A percentile compares a stretch with the other conserved stretches of the same genome.
Evolutionary conservation across 2,329 filamentous ascomycete species (phyloP).

Genomic region (Aspergillus tubingensis): DNA sequence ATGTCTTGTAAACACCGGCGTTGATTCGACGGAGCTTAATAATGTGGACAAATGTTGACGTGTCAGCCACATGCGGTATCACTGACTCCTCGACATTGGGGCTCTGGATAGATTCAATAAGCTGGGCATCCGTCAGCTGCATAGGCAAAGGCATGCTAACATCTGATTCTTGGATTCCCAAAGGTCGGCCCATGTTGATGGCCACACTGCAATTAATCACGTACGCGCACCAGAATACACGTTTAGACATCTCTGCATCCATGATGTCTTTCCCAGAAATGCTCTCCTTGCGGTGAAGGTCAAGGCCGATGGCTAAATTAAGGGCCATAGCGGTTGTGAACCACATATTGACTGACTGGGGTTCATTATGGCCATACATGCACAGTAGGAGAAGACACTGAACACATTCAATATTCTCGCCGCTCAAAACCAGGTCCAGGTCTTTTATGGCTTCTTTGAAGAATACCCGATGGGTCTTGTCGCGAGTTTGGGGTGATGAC

Average conservation of each 20-base stretch:
- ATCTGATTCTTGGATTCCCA: slow-evolving; percentile 27
- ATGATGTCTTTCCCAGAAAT: slow-evolving; percentile 12
- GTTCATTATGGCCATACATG: slow-evolving; percentile 31
- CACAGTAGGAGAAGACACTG: slow-evolving; percentile 28
- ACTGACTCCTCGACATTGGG: background rate
- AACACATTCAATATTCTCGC: slow-evolving; percentile 26
- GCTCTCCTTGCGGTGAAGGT: slow-evolving; percentile 24
- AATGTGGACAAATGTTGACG: slow-evolving; percentile 30
- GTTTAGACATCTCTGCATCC: slow-evolving; percentile 25
- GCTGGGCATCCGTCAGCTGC: slow-evolving; percentile 18
- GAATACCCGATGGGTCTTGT: slow-evolving; percentile 8
- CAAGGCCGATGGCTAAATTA: slow-evolving; percentile 23
- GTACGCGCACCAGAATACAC: slow-evolving; percentile 30
- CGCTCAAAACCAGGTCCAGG: slow-evolving; percentile 16
- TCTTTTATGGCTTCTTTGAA: slow-evolving; percentile 16
- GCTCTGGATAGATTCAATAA: slow-evolving; percentile 5
- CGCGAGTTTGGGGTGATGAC: background rate
- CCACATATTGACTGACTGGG: slow-evolving; percentile 30
- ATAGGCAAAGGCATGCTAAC: slow-evolving; percentile 26
- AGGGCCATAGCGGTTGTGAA: slow-evolving; percentile 25
- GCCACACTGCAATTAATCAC: slow-evolving; percentile 28
- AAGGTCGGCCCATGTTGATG: slow-evolving; percentile 27
- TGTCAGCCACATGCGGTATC: slow-evolving; percentile 15
- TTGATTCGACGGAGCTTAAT: slow-evolving; percentile 29
- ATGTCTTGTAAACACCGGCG: slow-evolving; percentile 21